Conservation (phyloP, 768 basidiomycete species). For the Boletus huronensis region DNA sequence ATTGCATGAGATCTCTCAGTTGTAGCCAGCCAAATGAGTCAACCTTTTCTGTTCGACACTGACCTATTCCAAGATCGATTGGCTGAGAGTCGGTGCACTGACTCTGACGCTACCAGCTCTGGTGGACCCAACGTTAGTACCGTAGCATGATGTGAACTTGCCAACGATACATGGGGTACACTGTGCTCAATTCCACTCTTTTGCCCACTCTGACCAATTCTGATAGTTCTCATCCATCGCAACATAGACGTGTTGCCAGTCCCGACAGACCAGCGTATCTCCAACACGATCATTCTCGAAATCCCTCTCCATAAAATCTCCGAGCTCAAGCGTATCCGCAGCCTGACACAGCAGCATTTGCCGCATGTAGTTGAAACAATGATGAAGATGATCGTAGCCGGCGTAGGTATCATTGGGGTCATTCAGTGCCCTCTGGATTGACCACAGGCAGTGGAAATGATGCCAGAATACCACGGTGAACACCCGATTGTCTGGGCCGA, state of each 20-base stretch:
- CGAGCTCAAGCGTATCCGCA: slow-evolving; percentile 12
- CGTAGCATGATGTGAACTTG: background rate
- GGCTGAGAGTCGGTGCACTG: too few relatives aligned
- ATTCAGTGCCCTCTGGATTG: slow-evolving; percentile 9
- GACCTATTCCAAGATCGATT: too few relatives aligned
- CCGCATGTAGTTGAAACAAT: slow-evolving; percentile 15
- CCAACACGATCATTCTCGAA: slow-evolving; percentile 9
- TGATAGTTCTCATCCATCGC: slow-evolving; percentile 5
- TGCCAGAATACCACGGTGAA: slow-evolving; percentile 12
- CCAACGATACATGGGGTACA: background rate
- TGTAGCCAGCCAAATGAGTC: too few relatives aligned
- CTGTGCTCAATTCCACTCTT: slow-evolving; percentile 5
- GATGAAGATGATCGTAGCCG: slow-evolving; percentile 8
- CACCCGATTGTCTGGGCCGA: slow-evolving; percentile 12
- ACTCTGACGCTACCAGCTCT: background rate
- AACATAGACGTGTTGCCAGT: slow-evolving; percentile 7
- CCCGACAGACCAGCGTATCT: slow-evolving; percentile 12
- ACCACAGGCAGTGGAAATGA: slow-evolving; percentile 15
- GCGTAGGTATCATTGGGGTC: slow-evolving; percentile 8
- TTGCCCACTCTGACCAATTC: slow-evolving; percentile 8
- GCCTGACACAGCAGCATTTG: slow-evolving; percentile 15
- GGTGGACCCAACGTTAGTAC: background rate
- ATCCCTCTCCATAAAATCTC: slow-evolving; percentile 15
- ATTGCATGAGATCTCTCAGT: too few relatives aligned
- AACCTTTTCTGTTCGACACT: too few relatives aligned